Evolutionary conservation across 495 filamentous ascomycete genomes (phyloP), one percentile per base, ranked within the genome.

Genomic region (Evansstolkia leycettana): DNA sequence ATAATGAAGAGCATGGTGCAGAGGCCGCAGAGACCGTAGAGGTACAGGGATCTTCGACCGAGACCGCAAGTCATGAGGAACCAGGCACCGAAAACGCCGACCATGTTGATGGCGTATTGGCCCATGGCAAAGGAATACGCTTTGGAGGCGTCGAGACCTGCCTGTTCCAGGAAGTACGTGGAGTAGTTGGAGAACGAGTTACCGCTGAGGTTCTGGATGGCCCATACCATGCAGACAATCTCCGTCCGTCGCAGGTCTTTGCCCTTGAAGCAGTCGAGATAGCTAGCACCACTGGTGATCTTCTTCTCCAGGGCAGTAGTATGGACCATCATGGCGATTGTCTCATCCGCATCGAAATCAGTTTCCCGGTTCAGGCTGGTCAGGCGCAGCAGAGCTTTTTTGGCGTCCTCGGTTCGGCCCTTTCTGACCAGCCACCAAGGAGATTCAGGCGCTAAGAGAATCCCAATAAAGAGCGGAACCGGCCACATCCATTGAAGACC

Each of bases 401-500:
- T 84, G 4, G 84, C 84, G 24, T 82, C 70, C 9, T 80, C 72
- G 11, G 72, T 63, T 19, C 67, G 69, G 4, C 78, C 81, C 45
- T 71, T 78, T 7, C 82, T 72, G 32, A 88, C 79, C 13, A 86
- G 69, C 82, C 83, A 88, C 82, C 80, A 88, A 0, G 84, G 84
- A 1, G 70, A 76, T 53, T 90, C 84, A 2, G 84, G 84, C 0
- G 80, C 80, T 15, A 83, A 69, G 33, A 60, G 65, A 38, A 84
- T 76, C 16, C 76, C 80, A 39, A 84, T 63, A 36, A 81, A 71
- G 5, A 90, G 64, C 2, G 82, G 82, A 3, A 80, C 48, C 0
- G 83, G 82, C 80, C 82, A 90, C 70, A 90, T 80, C 83, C 84
- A 90, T 56, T 90, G 84, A 6, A 86, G 50, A 2, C 74, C 75